These are phyloP conservation scores for Debaryomyces robertsiae DNA, from an alignment of 1,139 yeast genomes.

Conservation along the genomic window DNA sequence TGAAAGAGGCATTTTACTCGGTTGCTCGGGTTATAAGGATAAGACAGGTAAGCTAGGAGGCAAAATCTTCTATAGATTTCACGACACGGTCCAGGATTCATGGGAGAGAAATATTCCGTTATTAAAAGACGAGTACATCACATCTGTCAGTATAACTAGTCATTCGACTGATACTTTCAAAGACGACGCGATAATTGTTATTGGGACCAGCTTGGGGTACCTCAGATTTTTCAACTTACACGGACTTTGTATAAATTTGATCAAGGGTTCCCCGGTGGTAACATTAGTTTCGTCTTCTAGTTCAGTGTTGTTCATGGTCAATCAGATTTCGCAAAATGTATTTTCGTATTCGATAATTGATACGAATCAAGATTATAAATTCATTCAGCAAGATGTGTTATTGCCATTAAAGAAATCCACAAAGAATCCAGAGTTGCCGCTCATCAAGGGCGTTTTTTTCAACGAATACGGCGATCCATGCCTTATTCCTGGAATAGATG, in stretches of 20 bases:
- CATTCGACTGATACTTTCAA: slow-evolving; percentile 20
- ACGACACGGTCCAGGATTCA: slow-evolving; percentile 45
- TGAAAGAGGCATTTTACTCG: slow-evolving; percentile 66
- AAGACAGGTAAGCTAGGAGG: slow-evolving; percentile 26
- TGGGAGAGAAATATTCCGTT: slow-evolving; percentile 49
- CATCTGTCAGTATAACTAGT: slow-evolving; percentile 40
- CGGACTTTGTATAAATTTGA: slow-evolving; percentile 44
- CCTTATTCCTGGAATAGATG: slow-evolving; percentile 69
- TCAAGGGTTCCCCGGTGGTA: slow-evolving; percentile 43
- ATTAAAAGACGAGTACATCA: slow-evolving; percentile 35
- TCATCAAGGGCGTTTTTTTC: slow-evolving; percentile 73
- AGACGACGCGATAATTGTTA: slow-evolving; percentile 37
- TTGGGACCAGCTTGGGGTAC: slow-evolving; percentile 48
- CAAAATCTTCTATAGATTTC: slow-evolving; percentile 46
- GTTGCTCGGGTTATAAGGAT: slow-evolving; percentile 38
- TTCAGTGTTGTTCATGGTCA: slow-evolving; percentile 36
- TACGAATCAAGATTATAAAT: slow-evolving; percentile 38
- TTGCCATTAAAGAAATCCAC: slow-evolving; percentile 35
- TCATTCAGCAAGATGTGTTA: slow-evolving; percentile 42
- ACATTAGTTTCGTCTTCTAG: slow-evolving; percentile 38
- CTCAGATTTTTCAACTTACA: slow-evolving; percentile 41
- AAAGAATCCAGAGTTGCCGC: slow-evolving; percentile 27
- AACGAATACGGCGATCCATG: slow-evolving; percentile 89
- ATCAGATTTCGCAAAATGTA: slow-evolving; percentile 30
- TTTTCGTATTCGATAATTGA: slow-evolving; percentile 43